A percentile compares a stretch with the other conserved stretches of the same genome.
Evolutionary conservation across 768 basidiomycete species (phyloP).

Genomic region (Leccinum disarticulatum): DNA sequence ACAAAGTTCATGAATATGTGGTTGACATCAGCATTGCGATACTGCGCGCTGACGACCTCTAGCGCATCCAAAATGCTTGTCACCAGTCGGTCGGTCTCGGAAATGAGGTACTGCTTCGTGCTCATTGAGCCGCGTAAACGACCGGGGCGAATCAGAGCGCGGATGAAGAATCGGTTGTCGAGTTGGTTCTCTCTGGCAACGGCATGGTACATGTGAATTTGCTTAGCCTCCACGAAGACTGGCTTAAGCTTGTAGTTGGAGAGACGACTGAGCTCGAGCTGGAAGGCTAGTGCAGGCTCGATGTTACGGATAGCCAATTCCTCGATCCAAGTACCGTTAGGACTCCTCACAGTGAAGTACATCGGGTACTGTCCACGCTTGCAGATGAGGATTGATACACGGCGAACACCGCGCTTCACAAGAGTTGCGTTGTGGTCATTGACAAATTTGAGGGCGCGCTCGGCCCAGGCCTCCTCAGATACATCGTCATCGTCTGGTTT

Average conservation of each 20-base stretch:
- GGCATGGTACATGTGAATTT: constrained; percentile 97
- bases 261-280: constrained; percentile 93
- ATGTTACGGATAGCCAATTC: constrained; percentile 97
- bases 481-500: constrained; percentile 82
- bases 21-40: constrained; percentile 94
- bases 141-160: constrained; percentile 93
- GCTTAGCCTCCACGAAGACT: constrained; percentile 95
- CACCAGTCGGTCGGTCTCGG: constrained; percentile 95
- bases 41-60: constrained; percentile 87
- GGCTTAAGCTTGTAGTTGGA: constrained; percentile 96
- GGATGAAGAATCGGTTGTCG: constrained; percentile 98
- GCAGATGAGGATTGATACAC: constrained; percentile 90
- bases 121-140: constrained; percentile 90
- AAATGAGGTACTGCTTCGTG: constrained; percentile 96
- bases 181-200: constrained; percentile 94
- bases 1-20: constrained; percentile 99
- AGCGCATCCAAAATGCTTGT: constrained; percentile 92
- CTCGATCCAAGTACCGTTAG: constrained; percentile 79
- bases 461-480: constrained; percentile 74
- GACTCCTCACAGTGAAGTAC: constrained; percentile 87
- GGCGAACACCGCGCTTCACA: constrained; percentile 78
- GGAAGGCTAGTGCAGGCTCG: constrained; percentile 97
- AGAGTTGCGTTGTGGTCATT: constrained; percentile 67
- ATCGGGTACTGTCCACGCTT: constrained; percentile 88
- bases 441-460: constrained; percentile 66